phyloP scores from a whole-genome alignment of 257 asterid genomes.

The Galeopsis tetrahit region DNA sequence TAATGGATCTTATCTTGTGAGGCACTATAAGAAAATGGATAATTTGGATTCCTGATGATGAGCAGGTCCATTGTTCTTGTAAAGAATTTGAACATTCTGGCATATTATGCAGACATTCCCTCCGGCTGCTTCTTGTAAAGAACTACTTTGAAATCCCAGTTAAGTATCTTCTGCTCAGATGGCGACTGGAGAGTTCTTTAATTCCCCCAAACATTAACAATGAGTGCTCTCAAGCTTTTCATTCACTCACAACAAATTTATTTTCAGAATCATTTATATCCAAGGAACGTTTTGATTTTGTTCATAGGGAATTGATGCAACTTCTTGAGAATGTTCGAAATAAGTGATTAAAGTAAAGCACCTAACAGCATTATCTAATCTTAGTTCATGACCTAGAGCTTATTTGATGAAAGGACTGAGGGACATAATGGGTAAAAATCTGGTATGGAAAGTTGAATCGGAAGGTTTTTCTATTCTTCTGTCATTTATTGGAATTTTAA shows the following conservation, averaged over 20 bases:
- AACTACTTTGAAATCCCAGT: constrained; percentile 68
- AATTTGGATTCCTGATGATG: constrained; percentile 67
- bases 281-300: constrained; percentile 55
- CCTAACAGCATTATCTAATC: constrained; percentile 39
- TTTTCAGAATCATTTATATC: constrained; percentile 61
- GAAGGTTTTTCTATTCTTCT: background rate
- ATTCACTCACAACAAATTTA: constrained; percentile 53
- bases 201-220: constrained; percentile 41
- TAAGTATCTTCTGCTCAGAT: constrained; percentile 62
- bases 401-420: constrained; percentile 30
- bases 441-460: constrained; percentile 14
- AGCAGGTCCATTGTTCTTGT: constrained; percentile 73
- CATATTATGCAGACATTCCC: constrained; percentile 62
- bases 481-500: background rate
- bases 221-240: constrained; percentile 59
- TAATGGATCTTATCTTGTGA: constrained; percentile 56
- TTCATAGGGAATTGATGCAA: constrained; percentile 53
- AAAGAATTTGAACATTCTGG: constrained; percentile 78
- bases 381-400: constrained; percentile 35
- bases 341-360: constrained; percentile 44
- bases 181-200: constrained; percentile 60
- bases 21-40: constrained; percentile 74
- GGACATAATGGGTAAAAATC: constrained; percentile 9
- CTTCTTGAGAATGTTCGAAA: constrained; percentile 56
- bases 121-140: constrained; percentile 60